phyloP scores from a whole-genome alignment of 208 protist species.

The Acanthamoeba sp. region DNA sequence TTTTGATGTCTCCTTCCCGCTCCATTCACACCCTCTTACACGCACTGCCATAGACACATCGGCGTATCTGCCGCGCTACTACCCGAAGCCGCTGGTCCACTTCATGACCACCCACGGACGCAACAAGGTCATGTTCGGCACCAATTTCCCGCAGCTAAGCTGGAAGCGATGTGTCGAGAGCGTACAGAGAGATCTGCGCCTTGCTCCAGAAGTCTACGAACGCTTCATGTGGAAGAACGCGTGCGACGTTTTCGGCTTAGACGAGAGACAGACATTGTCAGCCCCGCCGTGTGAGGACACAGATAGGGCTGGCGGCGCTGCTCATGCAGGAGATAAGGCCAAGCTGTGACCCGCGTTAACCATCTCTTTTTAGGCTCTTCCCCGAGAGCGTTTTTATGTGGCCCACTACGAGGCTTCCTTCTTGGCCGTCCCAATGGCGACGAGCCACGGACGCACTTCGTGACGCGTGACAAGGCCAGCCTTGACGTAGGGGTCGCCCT shows the following conservation, averaged over 20 bases:
- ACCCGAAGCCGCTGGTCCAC: constrained; percentile 52
- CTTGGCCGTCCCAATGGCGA: constrained; percentile 38
- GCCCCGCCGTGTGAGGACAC: too few relatives aligned
- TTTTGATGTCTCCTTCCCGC: neutral
- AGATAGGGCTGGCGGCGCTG: too few relatives aligned
- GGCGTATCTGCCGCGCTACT: constrained; percentile 68
- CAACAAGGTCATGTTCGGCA: constrained; percentile 70
- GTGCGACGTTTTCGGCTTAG: constrained; percentile 25
- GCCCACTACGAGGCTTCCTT: neutral
- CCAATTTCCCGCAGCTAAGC: constrained; percentile 70
- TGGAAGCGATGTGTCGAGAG: constrained; percentile 62
- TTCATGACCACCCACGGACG: constrained; percentile 66
- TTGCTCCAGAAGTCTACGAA: constrained; percentile 19
- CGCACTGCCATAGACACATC: constrained; percentile 38
- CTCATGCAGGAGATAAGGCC: too few relatives aligned
- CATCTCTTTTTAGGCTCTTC: too few relatives aligned
- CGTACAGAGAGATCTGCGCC: constrained; percentile 33
- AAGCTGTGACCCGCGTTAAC: too few relatives aligned
- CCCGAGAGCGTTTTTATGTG: too few relatives aligned
- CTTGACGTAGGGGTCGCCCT: neutral
- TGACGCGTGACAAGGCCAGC: constrained; percentile 38
- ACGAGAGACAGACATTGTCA: neutral
- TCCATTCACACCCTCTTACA: neutral
- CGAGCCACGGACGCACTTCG: constrained; percentile 56
- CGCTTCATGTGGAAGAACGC: constrained; percentile 74